Evolutionary conservation across 2,329 filamentous ascomycete genomes (phyloP).

Genomic region (Leptographium procerum): DNA sequence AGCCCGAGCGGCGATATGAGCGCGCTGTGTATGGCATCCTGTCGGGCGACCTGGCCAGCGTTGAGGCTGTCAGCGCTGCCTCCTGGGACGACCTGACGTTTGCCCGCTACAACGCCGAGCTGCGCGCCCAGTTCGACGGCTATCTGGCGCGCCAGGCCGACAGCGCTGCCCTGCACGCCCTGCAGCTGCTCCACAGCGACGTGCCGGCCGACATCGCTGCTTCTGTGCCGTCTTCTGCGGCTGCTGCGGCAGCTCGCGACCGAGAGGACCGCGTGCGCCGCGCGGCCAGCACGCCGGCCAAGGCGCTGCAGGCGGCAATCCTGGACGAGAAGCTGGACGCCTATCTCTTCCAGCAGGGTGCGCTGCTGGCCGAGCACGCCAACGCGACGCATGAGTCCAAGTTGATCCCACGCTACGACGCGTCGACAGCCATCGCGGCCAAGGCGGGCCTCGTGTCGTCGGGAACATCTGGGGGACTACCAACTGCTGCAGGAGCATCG

Average conservation of each 20-base stretch:
- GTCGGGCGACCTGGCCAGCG: conserved; percentile 70
- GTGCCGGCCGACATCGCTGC: conserved; percentile 2
- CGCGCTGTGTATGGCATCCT: conserved; percentile 82
- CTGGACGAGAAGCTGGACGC: conserved; percentile 51
- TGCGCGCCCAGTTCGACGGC: conserved; percentile 15
- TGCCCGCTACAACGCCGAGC: conserved; percentile 16
- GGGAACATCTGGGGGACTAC: too few species aligned
- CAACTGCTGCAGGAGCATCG: not conserved
- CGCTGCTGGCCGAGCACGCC: conserved; percentile 36
- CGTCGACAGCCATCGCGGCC: conserved; percentile 15
- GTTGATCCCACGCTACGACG: conserved; percentile 28
- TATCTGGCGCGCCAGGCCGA: conserved; percentile 14
- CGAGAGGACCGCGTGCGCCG: conserved; percentile 2
- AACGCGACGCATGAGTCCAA: conserved; percentile 26
- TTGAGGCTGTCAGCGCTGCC: conserved; percentile 44
- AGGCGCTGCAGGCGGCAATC: conserved; percentile 65
- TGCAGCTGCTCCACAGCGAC: conserved; percentile 11
- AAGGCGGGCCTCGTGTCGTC: conserved; percentile 18
- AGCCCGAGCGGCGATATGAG: conserved; percentile 51
- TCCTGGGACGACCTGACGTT: conserved; percentile 32
- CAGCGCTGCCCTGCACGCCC: conserved; percentile 8
- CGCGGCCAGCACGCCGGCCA: conserved; percentile 43
- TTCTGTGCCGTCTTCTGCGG: not conserved
- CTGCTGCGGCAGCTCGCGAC: not conserved
- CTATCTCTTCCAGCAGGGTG: conserved; percentile 49